Conservation (phyloP, 202 grass and related monocot genomes). For the Brachypodium distachyon region DNA sequence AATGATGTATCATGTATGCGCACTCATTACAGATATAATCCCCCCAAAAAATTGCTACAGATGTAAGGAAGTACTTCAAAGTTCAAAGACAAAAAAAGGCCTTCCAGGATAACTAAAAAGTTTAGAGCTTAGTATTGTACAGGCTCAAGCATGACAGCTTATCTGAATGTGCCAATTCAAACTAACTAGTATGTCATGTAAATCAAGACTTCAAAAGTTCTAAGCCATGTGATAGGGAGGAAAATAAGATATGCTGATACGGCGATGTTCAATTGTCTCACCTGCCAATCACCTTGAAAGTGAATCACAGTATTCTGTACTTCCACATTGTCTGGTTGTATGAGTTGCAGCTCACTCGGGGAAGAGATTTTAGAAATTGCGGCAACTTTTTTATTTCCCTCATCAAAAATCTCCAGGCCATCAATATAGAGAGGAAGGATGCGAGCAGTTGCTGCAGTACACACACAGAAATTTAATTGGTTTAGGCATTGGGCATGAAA, state of each 20-base stretch:
- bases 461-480: background rate
- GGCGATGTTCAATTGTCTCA: constrained; percentile 12
- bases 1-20: background rate
- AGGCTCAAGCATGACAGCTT: background rate
- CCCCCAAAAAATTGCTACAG: too few species aligned
- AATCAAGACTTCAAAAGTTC: background rate
- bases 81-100: background rate
- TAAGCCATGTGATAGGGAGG: background rate
- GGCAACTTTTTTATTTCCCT: constrained; percentile 40
- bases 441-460: constrained; percentile 52
- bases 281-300: constrained; percentile 84
- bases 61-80: background rate
- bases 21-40: background rate
- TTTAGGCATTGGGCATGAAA: background rate
- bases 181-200: background rate
- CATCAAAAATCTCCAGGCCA: constrained; percentile 44
- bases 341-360: constrained; percentile 45
- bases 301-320: constrained; percentile 55
- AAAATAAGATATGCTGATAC: background rate
- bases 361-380: constrained; percentile 60
- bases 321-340: constrained; percentile 54
- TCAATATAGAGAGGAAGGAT: constrained; percentile 74
- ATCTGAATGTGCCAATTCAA: background rate
- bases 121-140: background rate
- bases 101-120: background rate